Conservation (phyloP, 768 basidiomycete genomes). For the Chlorophyllum brunneum region DNA sequence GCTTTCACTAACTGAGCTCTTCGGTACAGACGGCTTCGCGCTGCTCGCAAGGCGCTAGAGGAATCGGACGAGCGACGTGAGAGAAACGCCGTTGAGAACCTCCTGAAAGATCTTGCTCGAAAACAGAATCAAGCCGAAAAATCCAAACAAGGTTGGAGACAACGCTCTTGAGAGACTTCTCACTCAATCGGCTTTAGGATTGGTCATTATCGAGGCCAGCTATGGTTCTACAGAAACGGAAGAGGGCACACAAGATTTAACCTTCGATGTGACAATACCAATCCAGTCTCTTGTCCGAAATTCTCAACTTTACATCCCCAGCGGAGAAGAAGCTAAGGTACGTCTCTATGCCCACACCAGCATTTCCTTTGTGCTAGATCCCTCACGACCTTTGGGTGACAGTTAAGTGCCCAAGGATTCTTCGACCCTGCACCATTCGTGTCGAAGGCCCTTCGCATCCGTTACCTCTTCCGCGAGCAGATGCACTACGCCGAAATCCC, state of each 20-base stretch:
- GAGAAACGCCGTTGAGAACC: conserved; percentile 53
- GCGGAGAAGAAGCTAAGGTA: conserved; percentile 68
- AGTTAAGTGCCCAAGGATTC: conserved; percentile 84
- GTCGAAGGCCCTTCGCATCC: conserved; percentile 64
- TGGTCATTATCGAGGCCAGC: conserved; percentile 71
- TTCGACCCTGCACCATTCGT: conserved; percentile 78
- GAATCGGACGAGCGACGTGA: conserved; percentile 60
- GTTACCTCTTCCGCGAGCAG: conserved; percentile 72
- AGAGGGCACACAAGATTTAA: conserved; percentile 48
- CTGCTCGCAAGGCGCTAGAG: conserved; percentile 60
- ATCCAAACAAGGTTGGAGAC: conserved; percentile 55
- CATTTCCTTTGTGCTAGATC: too few relatives aligned
- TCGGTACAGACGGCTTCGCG: conserved; percentile 54
- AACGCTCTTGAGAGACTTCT: neutral
- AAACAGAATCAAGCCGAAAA: conserved; percentile 62
- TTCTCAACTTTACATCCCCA: conserved; percentile 76
- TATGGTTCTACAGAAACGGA: conserved; percentile 60
- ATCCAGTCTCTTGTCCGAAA: conserved; percentile 78
- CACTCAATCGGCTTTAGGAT: conserved; percentile 40
- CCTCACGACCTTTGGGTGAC: conserved; percentile 13
- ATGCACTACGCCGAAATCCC: conserved; percentile 76
- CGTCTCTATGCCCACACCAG: neutral
- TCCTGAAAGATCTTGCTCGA: conserved; percentile 67
- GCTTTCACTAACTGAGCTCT: neutral
- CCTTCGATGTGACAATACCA: conserved; percentile 75